phyloP scores from a whole-genome alignment of 2,329 filamentous ascomycete genomes.

The Teratosphaeria nubilosa region DNA sequence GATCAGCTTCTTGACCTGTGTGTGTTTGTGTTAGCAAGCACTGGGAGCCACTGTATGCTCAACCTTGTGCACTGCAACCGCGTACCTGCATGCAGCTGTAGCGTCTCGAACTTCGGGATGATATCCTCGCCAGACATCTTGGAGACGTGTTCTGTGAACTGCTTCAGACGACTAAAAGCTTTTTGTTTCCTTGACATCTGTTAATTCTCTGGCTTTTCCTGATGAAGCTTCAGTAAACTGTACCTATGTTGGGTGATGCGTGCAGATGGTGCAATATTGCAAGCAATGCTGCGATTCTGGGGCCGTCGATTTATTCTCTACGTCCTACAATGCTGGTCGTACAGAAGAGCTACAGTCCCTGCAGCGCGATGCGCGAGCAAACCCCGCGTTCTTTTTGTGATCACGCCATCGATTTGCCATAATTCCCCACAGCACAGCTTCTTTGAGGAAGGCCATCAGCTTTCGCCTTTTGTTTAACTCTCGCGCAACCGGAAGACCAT shows the following conservation, averaged over 20 bases:
- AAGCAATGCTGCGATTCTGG: neutral
- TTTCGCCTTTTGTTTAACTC: neutral
- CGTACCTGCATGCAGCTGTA: constrained; percentile 42
- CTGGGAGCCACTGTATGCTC: neutral
- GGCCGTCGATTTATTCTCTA: neutral
- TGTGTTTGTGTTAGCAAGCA: neutral
- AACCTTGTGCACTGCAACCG: neutral
- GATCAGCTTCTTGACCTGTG: constrained; percentile 65
- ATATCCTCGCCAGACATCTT: constrained; percentile 28
- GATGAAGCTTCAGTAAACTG: neutral
- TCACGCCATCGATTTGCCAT: constrained; percentile 1
- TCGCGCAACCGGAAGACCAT: neutral
- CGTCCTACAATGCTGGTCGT: neutral
- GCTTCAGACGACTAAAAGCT: constrained; percentile 12
- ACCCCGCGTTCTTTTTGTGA: constrained; percentile 1
- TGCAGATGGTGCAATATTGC: neutral
- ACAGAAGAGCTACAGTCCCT: neutral
- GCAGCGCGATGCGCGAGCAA: neutral
- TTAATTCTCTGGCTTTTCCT: neutral
- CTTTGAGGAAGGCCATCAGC: neutral
- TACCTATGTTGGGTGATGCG: neutral
- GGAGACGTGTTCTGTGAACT: constrained; percentile 17
- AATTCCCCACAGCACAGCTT: neutral
- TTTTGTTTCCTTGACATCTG: constrained; percentile 11
- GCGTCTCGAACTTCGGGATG: constrained; percentile 39